Base-by-base conservation (phyloP, 768 basidiomycete genomes). In the Amanita jacksonii region DNA sequence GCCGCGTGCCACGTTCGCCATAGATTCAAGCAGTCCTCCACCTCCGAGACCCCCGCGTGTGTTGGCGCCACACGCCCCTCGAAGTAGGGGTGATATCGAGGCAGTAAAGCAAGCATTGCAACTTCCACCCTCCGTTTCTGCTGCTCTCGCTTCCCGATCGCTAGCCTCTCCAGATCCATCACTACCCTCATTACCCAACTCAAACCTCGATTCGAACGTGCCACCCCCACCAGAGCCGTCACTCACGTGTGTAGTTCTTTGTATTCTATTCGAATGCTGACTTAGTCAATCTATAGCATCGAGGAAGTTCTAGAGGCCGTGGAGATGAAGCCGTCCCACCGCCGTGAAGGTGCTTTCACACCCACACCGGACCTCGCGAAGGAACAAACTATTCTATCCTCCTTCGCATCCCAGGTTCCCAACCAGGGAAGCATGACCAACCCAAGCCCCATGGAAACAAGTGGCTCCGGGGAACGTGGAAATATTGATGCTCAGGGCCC, bases 321-420 rank as follows among this genome's bases (percentile, higher is more conserved):
- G 15, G 30, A 34, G 32, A 50, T 46, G 36, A 61, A 59, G 51
- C 55, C 66, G 18, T 49, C 56, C 30, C 72, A 73, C 54, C 55
- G 67, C 51, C 63, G 84, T 32, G 83, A 87, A 66, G 81, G 79
- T 43, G 85, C 83, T 5, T 81, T 80, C 53, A 64, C 76, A 39
- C 75, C 74, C 68, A 57, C 61, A 42, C 41, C 51, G 54, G 48
- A 56, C 52, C 53, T 52, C 15, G 28, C 20, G 13, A 45, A 13
- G 23, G 18, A 25, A 28, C 35, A 45, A 9, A 8, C 25, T n/a
- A 15, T 35, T 10, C 8, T n/a, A 20, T 41, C 54, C 52, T 19
- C 52, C 43, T 33, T 49, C 49, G 39, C 37, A 22, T 33, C 40
- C n/a, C 27, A 28, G n/a, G 41, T 36, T 38, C 39, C 30, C 27